Base-by-base conservation (phyloP, 306 rosid genomes). In the Psophocarpus tetragonolobus region DNA sequence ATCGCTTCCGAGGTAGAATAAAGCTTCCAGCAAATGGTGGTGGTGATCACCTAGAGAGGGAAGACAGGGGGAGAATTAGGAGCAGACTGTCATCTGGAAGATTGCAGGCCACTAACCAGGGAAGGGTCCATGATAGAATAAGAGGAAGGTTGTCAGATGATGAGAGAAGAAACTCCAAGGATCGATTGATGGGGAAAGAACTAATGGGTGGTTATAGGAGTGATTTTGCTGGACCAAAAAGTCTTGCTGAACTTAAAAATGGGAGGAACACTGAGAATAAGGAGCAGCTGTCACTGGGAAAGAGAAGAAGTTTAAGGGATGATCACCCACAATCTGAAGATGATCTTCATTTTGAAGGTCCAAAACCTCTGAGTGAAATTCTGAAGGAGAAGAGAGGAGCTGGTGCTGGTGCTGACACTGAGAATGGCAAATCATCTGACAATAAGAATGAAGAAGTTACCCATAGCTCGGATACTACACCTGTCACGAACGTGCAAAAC, bases 341-440 rank as follows among this genome's bases (percentile, higher is more conserved):
- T 21, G 87, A 85, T 75, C 39, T 88, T 60, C 84, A 85, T 23
- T 95, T 95, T 80, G 92, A 92, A 18, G 98, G 96, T 64, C 98
- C 98, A 17, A 95, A 83, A 81, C 92, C 98, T 83, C 98, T 95
- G 1, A 91, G 96, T 47, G 98, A 95, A 80, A 95, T 95, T 85
- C 85, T 95, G 80, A 95, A 88, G 87, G 88, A 82, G 81, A 95
- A 95, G 84, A 89, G 88, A 82, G 92, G 77, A 70, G 84, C 84
- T 72, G 82, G 71, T 51, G 56, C 71, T 61, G 86, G 83, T 62
- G 89, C 79, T 57, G 76, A 68, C 76, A 83, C 87, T 56, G 66
- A 70, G 14, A 79, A 84, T 78, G 76, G 79, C 36, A 87, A 88
- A 41, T 77, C 79, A 30, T 81, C 84, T 58, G 20, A 74, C 15